phyloP scores from a whole-genome alignment of 2,329 filamentous ascomycete genomes.

The Pyricularia sp. region DNA sequence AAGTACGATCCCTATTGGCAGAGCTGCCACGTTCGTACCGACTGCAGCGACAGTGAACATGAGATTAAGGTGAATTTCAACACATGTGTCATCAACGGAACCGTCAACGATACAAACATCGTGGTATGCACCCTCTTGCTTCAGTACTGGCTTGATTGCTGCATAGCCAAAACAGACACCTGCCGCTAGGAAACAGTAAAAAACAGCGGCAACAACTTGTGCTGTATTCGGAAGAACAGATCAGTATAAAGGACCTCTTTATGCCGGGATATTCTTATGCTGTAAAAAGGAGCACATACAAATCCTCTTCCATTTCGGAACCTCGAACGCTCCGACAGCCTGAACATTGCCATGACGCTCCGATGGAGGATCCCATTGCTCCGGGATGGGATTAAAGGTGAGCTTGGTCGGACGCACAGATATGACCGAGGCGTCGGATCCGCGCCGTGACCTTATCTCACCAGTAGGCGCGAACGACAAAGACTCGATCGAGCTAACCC shows the following conservation, averaged over 20 bases:
- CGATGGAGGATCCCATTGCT: slow-evolving; percentile 37
- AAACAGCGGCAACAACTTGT: slow-evolving; percentile 26
- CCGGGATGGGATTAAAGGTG: slow-evolving; percentile 45
- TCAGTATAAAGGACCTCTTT: not conserved
- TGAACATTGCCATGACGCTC: slow-evolving; percentile 30
- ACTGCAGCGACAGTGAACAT: slow-evolving; percentile 92
- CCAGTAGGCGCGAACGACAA: slow-evolving; percentile 29
- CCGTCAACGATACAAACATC: slow-evolving; percentile 40
- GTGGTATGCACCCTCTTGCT: slow-evolving; percentile 61
- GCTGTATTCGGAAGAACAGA: slow-evolving; percentile 16
- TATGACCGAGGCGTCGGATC: slow-evolving; percentile 32
- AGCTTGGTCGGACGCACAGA: slow-evolving; percentile 39
- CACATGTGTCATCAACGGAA: slow-evolving; percentile 29
- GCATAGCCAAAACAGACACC: slow-evolving; percentile 81
- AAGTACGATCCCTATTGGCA: slow-evolving; percentile 77
- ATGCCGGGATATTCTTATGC: not conserved
- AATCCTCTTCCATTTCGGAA: slow-evolving; percentile 43
- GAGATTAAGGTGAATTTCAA: slow-evolving; percentile 63
- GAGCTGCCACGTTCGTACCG: slow-evolving; percentile 75
- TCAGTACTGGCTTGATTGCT: slow-evolving; percentile 72
- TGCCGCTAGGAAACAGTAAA: slow-evolving; percentile 49
- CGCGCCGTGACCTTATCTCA: slow-evolving; percentile 28
- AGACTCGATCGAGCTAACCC: slow-evolving; percentile 43
- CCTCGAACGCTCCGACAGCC: slow-evolving; percentile 43
- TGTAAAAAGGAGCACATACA: slow-evolving; percentile 25